Conservation (phyloP, 2,329 filamentous ascomycete genomes). For the Colletotrichum eremochloae region DNA sequence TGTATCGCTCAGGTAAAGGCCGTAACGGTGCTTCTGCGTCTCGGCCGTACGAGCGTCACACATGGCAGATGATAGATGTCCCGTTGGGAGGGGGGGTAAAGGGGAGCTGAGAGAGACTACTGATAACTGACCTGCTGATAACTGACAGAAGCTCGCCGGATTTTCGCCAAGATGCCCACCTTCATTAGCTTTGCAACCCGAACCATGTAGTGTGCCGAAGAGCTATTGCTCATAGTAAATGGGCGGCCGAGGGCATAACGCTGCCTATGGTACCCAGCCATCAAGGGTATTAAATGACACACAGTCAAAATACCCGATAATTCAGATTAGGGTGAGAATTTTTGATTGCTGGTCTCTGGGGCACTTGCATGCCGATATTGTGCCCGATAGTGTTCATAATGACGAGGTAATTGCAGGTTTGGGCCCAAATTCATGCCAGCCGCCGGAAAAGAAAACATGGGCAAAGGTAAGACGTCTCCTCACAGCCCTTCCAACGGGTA, state of each 20-base stretch:
- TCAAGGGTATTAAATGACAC: slow-evolving; percentile 15
- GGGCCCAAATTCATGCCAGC: slow-evolving; percentile 22
- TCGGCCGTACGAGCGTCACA: slow-evolving; percentile 30
- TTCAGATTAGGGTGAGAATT: not conserved
- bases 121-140: slow-evolving; percentile 33
- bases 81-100: not conserved
- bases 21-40: slow-evolving; percentile 30
- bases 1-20: slow-evolving; percentile 27
- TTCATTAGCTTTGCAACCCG: not conserved
- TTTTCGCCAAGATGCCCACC: not conserved
- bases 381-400: slow-evolving; percentile 7
- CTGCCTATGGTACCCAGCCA: slow-evolving; percentile 15
- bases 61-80: slow-evolving; percentile 4
- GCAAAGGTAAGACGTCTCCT: not conserved
- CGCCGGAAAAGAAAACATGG: slow-evolving; percentile 35
- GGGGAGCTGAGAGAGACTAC: not conserved
- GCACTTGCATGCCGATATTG: not conserved
- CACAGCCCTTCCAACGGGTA: not conserved
- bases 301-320: slow-evolving; percentile 9
- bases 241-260: slow-evolving; percentile 8
- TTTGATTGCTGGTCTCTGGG: slow-evolving; percentile 14
- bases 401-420: slow-evolving; percentile 28
- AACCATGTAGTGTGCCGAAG: not conserved
- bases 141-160: slow-evolving; percentile 7
- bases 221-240: not conserved